Base-by-base conservation (phyloP, 805 yeast species). In the Wickerhamomyces tratensis region DNA sequence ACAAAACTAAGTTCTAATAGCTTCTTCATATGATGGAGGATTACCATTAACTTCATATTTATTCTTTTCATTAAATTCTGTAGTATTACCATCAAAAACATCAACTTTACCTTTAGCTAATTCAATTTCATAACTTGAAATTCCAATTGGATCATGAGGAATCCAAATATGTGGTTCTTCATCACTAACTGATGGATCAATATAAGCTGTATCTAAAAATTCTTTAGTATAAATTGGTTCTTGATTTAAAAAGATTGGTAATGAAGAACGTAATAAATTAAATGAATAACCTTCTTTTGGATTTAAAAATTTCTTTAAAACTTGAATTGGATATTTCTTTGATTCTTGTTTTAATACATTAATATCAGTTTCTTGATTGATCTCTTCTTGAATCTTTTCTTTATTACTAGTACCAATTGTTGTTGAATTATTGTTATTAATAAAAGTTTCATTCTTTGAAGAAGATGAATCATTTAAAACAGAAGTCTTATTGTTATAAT, bases 151-250 rank as follows among this genome's bases (percentile, higher is more conserved):
- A 59, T 85, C 94, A 49, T 66, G 72, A 37, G 83, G 77, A 47
- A 83, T 65, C 94, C 94, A 85, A 40, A 82, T 65, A 43, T 72
- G 72, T 30, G 87, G 86, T 46, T 66, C 77, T 7, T 63, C 71
- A 31, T 69, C 79, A n/a, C 56, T 61, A 35, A 77, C 71, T 36
- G 74, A 72, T 25, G 86, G 86, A 52, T 77, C 74, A 34, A 69
- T 65, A 51, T 76, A 81, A 2, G 69, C 64, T 7, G 53, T 42
- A 6, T 58, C 56, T 36, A 58, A 40, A 38, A 57, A 65, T 15
- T 53, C 61, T 8, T 54, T 44, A 35, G 55, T 50, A 43, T 67
- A 67, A 15, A 49, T 54, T 25, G 65, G 53, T 5, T 60, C 49
- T 5, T 57, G 46, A 45, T 67, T 65, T 45, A 56, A 61, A 26